Evolutionary conservation across 2,329 filamentous ascomycete genomes (phyloP).

Genomic region (Clarireedia hainanense): DNA sequence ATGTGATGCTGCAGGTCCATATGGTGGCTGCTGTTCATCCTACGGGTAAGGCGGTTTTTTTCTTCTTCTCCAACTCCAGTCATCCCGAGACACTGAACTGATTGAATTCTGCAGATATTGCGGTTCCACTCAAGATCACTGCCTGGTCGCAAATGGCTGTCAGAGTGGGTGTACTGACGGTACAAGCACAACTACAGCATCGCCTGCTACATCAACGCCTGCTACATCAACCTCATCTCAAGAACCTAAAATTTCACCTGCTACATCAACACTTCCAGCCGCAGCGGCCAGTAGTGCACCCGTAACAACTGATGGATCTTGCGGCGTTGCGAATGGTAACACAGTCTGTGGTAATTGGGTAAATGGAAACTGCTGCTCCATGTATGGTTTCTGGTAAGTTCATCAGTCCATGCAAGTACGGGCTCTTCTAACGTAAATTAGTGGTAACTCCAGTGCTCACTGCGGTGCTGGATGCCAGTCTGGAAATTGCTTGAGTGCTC

Average conservation of each 20-base stretch:
- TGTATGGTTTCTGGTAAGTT: conserved; percentile 46
- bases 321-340: conserved; percentile 40
- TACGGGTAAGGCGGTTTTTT: conserved; percentile 20
- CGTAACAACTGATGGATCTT: conserved; percentile 44
- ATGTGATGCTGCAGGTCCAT: conserved; percentile 24
- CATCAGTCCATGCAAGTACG: background rate
- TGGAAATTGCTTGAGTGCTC: conserved; percentile 39
- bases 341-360: conserved; percentile 45
- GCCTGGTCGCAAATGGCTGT: conserved; percentile 25
- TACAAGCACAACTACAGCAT: background rate
- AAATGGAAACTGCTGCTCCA: conserved; percentile 45
- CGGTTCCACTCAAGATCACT: conserved; percentile 23
- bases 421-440: conserved; percentile 16
- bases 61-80: background rate
- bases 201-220: background rate
- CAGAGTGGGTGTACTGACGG: conserved; percentile 25
- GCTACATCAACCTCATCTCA: conserved; percentile 2
- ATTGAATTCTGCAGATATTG: conserved; percentile 20
- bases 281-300: conserved; percentile 25
- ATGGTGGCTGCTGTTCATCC: conserved; percentile 26
- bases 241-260: conserved; percentile 23
- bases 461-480: conserved; percentile 51
- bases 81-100: background rate
- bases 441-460: conserved; percentile 37
- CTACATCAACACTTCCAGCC: conserved; percentile 17